phyloP scores from a whole-genome alignment of 495 filamentous ascomycete species.

The Annulohypoxylon stygium region DNA sequence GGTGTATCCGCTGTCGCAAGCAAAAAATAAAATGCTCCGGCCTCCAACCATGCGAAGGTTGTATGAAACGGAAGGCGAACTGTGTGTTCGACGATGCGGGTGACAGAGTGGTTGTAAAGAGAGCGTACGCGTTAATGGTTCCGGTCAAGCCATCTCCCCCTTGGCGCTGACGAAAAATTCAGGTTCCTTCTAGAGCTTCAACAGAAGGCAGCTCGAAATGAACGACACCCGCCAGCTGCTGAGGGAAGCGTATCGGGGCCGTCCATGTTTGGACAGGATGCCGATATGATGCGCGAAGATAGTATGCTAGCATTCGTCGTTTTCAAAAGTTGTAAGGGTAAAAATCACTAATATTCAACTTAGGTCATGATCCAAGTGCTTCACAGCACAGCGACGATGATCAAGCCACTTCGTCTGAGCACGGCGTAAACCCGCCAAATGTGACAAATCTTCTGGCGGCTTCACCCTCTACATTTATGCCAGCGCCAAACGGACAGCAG shows the following conservation, averaged over 20 bases:
- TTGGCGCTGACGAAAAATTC: not conserved
- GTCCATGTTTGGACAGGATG: not conserved
- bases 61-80: constrained; percentile 4
- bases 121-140: not conserved
- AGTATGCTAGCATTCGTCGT: not conserved
- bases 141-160: not conserved
- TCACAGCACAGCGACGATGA: not conserved
- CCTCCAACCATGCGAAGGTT: not conserved
- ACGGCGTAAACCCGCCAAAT: not conserved
- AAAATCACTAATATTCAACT: not conserved
- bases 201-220: not conserved
- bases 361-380: not conserved
- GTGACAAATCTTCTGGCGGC: not conserved
- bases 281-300: not conserved
- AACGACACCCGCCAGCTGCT: not conserved
- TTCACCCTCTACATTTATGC: not conserved
- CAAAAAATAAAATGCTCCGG: constrained; percentile 3
- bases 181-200: constrained; percentile 2
- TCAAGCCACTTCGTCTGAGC: not conserved
- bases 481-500: not conserved
- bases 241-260: constrained; percentile 1
- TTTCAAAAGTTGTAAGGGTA: not conserved
- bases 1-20: not conserved
- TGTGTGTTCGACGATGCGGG: constrained; percentile 5
- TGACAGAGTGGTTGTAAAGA: not conserved